Evolutionary conservation across 1,284 basidiomycete genomes (phyloP), one percentile per base, ranked within the genome.

Genomic region (Malassezia furfur): DNA sequence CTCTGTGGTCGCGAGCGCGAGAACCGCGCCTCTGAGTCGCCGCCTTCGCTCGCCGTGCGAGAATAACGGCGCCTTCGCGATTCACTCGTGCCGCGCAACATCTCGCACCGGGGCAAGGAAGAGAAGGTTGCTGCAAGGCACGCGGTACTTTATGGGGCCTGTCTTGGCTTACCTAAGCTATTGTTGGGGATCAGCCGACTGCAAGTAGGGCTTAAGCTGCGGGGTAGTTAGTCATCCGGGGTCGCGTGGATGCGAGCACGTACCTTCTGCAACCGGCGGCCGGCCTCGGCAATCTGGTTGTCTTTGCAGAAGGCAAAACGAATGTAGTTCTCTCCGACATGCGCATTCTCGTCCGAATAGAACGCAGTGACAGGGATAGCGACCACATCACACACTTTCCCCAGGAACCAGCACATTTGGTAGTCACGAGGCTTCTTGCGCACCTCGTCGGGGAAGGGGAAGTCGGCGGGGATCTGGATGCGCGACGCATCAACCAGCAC

Each of bases 361-460:
- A 74, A 74, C 0, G 72, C 72, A 1, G 72, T 71, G 3, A 66
- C 67, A 0, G 72, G 72, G 39, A 74, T 67, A 21, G 57, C 63
- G 31, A 75, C 68, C 7, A 76, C 70, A 22, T 68, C 70, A 34
- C 64, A 64, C 1, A 65, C 56, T 14, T 68, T 72, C 1, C 75
- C 77, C 19, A 74, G 52, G 56, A 70, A 75, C 64, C 65, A 72
- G 30, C 77, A 81, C 41, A 68, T 86, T 81, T 80, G 83, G 80
- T 94, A 98, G 74, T 96, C 93, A 54, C 84, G 81, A 12, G 89
- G 87, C 68, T 91, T 81, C 45, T 79, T 72, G 0, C 90, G 89
- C 78, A 91, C 87, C 50, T 82, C 83, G 51, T 80, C 75, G 0
- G 90, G 88, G 78, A 91, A 85, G 5, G 82, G 82, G 74, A 87